These are phyloP conservation scores for Exophiala calicioides DNA, from an alignment of 2,329 filamentous ascomycete species.

Conservation along the genomic window DNA sequence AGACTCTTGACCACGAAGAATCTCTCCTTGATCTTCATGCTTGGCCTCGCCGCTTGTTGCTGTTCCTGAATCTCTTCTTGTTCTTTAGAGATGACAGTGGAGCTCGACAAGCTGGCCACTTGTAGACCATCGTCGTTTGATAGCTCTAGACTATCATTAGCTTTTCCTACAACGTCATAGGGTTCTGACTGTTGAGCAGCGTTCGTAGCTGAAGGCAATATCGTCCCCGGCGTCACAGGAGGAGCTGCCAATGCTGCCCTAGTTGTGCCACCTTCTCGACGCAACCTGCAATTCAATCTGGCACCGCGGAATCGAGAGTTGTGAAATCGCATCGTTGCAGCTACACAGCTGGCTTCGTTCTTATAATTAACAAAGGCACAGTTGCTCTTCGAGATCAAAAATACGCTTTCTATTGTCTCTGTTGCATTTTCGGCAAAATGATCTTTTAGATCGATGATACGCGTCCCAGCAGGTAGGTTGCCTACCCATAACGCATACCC, in stretches of 20 bases:
- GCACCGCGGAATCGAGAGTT: conserved; percentile 87
- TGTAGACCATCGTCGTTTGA: conserved; percentile 2
- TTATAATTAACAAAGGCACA: conserved; percentile 96
- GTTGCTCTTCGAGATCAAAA: conserved; percentile 94
- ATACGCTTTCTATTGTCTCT: conserved; percentile 79
- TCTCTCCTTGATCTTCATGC: conserved; percentile 61
- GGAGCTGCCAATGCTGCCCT: conserved; percentile 52
- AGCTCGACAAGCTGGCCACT: too few species aligned
- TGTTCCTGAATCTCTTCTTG: conserved; percentile 12
- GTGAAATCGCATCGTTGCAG: conserved; percentile 81
- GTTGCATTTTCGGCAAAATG: conserved; percentile 80
- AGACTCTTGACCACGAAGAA: conserved; percentile 94
- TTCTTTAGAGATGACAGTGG: too few species aligned
- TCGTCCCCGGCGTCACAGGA: too few species aligned
- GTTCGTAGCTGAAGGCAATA: too few species aligned
- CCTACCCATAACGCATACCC: conserved; percentile 96
- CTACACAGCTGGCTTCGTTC: conserved; percentile 71
- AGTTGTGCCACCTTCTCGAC: conserved; percentile 55
- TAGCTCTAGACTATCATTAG: conserved; percentile 7
- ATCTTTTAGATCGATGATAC: conserved; percentile 80
- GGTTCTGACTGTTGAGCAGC: too few species aligned
- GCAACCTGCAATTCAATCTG: conserved; percentile 78
- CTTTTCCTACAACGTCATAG: conserved; percentile 27
- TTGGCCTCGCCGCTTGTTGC: conserved; percentile 25
- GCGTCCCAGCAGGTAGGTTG: conserved; percentile 82